Base-by-base conservation (phyloP, 2,329 filamentous ascomycete genomes). In the Fusarium lyarnte region DNA sequence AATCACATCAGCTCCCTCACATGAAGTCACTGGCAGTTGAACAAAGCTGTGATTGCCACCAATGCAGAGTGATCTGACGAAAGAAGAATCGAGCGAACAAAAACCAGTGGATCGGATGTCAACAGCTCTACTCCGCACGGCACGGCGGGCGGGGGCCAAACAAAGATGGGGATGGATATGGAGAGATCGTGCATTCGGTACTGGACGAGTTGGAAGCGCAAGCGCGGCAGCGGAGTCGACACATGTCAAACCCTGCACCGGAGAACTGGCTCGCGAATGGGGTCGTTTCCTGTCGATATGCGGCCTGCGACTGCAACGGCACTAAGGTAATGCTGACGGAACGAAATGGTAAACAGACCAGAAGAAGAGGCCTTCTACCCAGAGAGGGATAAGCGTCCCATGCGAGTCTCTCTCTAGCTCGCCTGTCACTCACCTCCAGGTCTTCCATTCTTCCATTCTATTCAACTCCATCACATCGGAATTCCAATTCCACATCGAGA, bases 141-240 rank as follows among this genome's bases (percentile, higher is more conserved):
- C 71, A 62, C 23, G 43, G 58, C 33, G 39, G 23, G 53, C 29
- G 70, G 73, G 60, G 75, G 46, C 68, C 58, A 73, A 72, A 72
- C 66, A 66, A 66, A 66, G 62, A 66, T 66, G 63, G 62, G 66
- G 54, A 66, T 66, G 63, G 63, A 68, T 41, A 76, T 70, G 68
- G 72, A 72, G 62, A 76, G 72, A 77, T 77, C 66, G 72, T 77
- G 75, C 75, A 77, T 77, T 73, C 46, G 63, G 64, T 57, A 69
- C 64, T 69, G 66, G 66, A 63, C 60, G 60, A 68, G 55, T 65
- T 39, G 33, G 71, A 59, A 73, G 62, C 62, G 58, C 71, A 59
- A 73, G 66, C 62, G 58, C 71, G 71, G 46, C 41, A 74, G 69
- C 72, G 72, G 72, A 70, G 72, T 59, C 61, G 52, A 72, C 52